phyloP scores from a whole-genome alignment of 2,329 filamentous ascomycete genomes.

The Cercospora citrullina region DNA sequence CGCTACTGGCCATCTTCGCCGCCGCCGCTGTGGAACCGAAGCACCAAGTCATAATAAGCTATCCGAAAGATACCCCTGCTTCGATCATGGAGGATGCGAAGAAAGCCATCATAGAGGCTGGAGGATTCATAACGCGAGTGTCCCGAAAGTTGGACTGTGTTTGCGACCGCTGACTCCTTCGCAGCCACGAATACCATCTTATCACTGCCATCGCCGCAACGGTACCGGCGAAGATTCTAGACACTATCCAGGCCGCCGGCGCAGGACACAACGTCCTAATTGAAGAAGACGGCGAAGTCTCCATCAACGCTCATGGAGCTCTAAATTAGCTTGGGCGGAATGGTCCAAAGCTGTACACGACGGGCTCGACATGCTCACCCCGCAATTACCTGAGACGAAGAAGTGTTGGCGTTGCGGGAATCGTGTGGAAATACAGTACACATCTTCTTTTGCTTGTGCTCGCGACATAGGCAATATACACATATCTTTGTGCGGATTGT shows the following conservation, averaged over 20 bases:
- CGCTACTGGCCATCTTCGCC: constrained; percentile 28
- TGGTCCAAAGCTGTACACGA: neutral
- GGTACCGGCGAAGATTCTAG: constrained; percentile 67
- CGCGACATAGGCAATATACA: neutral
- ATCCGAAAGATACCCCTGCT: constrained; percentile 67
- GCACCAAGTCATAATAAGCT: constrained; percentile 78
- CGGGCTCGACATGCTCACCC: neutral
- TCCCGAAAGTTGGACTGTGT: neutral
- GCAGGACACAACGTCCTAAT: constrained; percentile 63
- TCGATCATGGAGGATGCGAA: constrained; percentile 70
- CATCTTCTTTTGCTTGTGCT: neutral
- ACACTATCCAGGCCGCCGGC: constrained; percentile 65
- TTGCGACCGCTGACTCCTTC: constrained; percentile 23
- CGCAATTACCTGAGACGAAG: neutral
- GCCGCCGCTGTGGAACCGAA: constrained; percentile 45
- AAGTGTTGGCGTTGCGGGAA: neutral
- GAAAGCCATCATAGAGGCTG: constrained; percentile 40
- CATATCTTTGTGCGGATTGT: neutral
- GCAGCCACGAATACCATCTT: constrained; percentile 35
- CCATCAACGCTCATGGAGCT: constrained; percentile 6
- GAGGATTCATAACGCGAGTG: constrained; percentile 37
- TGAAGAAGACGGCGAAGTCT: constrained; percentile 66
- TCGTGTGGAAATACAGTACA: neutral
- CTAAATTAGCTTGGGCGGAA: neutral
- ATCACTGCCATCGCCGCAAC: constrained; percentile 50